Base-by-base conservation (phyloP, 2,329 filamentous ascomycete genomes). In the Botrytis elliptica region DNA sequence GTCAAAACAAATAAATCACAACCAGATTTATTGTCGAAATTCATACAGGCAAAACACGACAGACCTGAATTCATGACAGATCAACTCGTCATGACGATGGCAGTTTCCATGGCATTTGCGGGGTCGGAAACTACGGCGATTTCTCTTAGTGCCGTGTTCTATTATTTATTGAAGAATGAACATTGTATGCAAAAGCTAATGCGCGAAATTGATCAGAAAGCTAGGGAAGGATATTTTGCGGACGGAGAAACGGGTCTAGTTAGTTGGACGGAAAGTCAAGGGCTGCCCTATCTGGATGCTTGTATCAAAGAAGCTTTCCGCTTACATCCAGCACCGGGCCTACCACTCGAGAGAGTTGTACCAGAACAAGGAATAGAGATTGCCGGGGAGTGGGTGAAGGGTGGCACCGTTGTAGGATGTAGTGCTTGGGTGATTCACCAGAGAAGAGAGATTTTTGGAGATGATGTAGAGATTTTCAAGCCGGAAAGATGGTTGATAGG, bases 101-200 rank as follows among this genome's bases (percentile, higher is more conserved):
- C 90, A 68, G 88, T 91, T n/a, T 89, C 86, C 74, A 93, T 93
- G 91, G 87, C 87, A 0, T 89, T 92, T 77, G 93, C 93, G 0
- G 92, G 93, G 5, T 91, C 89, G 3, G 93, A 96, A 82, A 95
- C 93, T 0, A 95, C 93, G 0, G 92, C 91, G 57, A 95, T 95
- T 79, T 89, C 88, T 10, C 85, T 95, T 0, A 88, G 88, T 9
- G 86, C 90, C 10, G 87, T 94, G 0, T 93, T 95, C 79, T 95
- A 95, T 82, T 90, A 90, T 81, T 83, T 95, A 5, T 85, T 94
- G 52, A 90, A 90, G 79, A 88, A 90, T 77, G 90, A 90, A 0
- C 55, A 77, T 0, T 85, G 85, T 22, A 87, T 92, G 75, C 79
- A 81, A 4, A 86, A 85, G 57, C 83, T 93, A 71, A 86, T 88